Percentiles rank a stretch among this genome's conserved stretches.
phyloP scores from a whole-genome alignment of 1,139 yeast genomes.

The Kluyveromyces marxianus region DNA sequence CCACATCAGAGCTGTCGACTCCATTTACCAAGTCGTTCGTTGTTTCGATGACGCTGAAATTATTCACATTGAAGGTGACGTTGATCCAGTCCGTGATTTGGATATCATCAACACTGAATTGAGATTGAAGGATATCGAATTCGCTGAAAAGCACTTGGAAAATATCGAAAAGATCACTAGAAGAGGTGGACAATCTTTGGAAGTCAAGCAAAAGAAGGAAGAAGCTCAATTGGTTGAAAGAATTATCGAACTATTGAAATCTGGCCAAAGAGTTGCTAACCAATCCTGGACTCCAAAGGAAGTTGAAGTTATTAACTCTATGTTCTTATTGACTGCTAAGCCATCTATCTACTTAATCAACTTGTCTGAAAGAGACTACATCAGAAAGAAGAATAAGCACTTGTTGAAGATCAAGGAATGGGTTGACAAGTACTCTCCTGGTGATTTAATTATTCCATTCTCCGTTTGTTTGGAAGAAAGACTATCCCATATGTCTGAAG shows the following conservation, averaged over 20 bases:
- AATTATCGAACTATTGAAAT: constrained; percentile 68
- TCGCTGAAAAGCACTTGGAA: constrained; percentile 85
- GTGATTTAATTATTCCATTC: constrained; percentile 90
- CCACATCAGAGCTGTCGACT: constrained; percentile 96
- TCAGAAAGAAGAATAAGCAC: constrained; percentile 97
- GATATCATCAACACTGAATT: constrained; percentile 88
- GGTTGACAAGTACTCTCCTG: constrained; percentile 91
- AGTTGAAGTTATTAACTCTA: constrained; percentile 79
- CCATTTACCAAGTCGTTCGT: constrained; percentile 95
- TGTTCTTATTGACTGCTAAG: constrained; percentile 88
- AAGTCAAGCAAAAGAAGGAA: constrained; percentile 90
- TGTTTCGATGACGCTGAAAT: constrained; percentile 98
- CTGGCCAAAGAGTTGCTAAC: constrained; percentile 86
- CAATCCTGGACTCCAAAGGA: constrained; percentile 85
- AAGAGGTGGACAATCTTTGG: constrained; percentile 94
- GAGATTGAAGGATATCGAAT: constrained; percentile 94
- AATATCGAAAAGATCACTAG: constrained; percentile 77
- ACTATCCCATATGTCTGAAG: constrained; percentile 82
- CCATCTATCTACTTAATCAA: constrained; percentile 93
- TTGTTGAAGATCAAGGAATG: constrained; percentile 87
- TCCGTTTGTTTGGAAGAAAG: constrained; percentile 91
- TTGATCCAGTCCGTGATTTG: constrained; percentile 90
- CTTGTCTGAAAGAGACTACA: constrained; percentile 86
- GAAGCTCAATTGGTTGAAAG: constrained; percentile 76
- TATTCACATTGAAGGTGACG: constrained; percentile 97